Evolutionary conservation across 768 basidiomycete genomes (phyloP).

Genomic region (Lentinula edodes): DNA sequence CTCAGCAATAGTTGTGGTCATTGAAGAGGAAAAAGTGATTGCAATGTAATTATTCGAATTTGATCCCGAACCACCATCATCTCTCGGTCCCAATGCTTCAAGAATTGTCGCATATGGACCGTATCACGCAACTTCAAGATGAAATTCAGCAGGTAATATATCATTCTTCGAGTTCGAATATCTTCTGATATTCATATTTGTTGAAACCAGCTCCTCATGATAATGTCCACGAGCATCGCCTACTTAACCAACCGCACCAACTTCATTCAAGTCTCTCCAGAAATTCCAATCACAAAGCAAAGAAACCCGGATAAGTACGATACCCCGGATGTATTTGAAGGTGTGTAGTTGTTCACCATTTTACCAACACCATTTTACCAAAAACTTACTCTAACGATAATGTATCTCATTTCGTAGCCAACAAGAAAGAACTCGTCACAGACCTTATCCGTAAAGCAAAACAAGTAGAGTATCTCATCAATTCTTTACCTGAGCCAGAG

Average conservation of each 20-base stretch:
- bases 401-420: slow-evolving; percentile 39
- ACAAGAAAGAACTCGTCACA: slow-evolving; percentile 76
- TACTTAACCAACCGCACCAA: slow-evolving; percentile 75
- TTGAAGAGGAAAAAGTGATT: not conserved
- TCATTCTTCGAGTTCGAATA: not conserved
- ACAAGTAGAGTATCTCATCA: slow-evolving; percentile 81
- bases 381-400: not conserved
- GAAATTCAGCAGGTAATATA: slow-evolving; percentile 75
- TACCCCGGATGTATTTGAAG: slow-evolving; percentile 68
- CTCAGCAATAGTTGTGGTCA: not conserved
- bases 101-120: slow-evolving; percentile 92
- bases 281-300: slow-evolving; percentile 82
- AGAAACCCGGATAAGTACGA: slow-evolving; percentile 71
- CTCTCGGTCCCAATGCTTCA: slow-evolving; percentile 64
- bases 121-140: slow-evolving; percentile 93
- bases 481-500: slow-evolving; percentile 73
- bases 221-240: slow-evolving; percentile 78
- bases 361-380: not conserved
- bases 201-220: slow-evolving; percentile 64
- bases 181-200: not conserved
- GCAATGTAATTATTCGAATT: not conserved
- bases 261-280: slow-evolving; percentile 71
- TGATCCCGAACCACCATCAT: not conserved
- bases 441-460: slow-evolving; percentile 86
- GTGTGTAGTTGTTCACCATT: slow-evolving; percentile 28